Evolutionary conservation across 495 filamentous ascomycete genomes (phyloP).

Genomic region (Penicillium herquei): DNA sequence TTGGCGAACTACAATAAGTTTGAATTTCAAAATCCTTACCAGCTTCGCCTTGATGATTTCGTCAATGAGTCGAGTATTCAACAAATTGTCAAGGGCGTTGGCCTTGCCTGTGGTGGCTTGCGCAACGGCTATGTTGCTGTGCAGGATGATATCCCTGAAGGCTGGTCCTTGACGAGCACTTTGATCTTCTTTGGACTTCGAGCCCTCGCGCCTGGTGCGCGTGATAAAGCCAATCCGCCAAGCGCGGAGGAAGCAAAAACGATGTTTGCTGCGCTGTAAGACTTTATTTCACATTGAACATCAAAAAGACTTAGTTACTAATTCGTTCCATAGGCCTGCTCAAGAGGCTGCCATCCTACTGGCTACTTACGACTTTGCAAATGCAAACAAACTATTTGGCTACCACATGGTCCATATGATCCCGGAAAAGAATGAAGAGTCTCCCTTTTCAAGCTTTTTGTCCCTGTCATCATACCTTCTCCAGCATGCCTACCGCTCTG

Average conservation of each 20-base stretch:
- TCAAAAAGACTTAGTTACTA: conserved; percentile 11
- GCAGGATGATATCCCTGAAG: conserved; percentile 87
- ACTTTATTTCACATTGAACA: not conserved
- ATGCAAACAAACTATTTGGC: conserved; percentile 94
- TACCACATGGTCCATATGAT: conserved; percentile 69
- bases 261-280: conserved; percentile 69
- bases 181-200: conserved; percentile 83
- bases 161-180: conserved; percentile 79
- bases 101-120: conserved; percentile 60
- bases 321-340: conserved; percentile 59
- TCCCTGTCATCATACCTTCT: conserved; percentile 90
- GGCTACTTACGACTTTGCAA: conserved; percentile 87
- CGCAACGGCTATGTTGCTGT: conserved; percentile 82
- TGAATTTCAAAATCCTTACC: conserved; percentile 96
- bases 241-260: conserved; percentile 72
- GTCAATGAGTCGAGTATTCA: conserved; percentile 87
- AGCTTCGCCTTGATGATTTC: conserved; percentile 92
- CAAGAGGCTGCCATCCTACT: conserved; percentile 76
- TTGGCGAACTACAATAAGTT: conserved; percentile 99
- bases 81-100: conserved; percentile 75
- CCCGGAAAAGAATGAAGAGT: conserved; percentile 60
- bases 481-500: conserved; percentile 86
- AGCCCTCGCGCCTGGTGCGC: conserved; percentile 65
- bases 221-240: conserved; percentile 49
- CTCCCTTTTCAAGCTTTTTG: conserved; percentile 77